Evolutionary conservation across 768 basidiomycete species (phyloP).

Genomic region (Podaxis sp.): DNA sequence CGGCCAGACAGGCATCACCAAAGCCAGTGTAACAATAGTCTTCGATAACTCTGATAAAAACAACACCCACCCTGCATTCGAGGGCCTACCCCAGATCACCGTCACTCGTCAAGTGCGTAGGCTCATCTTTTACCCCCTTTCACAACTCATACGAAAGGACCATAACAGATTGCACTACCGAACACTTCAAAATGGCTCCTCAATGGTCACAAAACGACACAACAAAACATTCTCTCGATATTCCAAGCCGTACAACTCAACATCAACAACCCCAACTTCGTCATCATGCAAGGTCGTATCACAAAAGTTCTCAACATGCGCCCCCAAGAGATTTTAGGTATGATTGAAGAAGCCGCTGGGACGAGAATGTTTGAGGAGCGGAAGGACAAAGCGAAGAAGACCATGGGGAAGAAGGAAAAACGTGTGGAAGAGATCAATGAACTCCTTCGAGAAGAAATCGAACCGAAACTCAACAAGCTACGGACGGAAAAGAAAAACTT

Average conservation of each 20-base stretch:
- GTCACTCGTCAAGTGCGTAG: conserved; percentile 89
- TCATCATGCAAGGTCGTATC: conserved; percentile 99
- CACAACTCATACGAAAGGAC: background rate
- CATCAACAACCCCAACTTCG: conserved; percentile 99
- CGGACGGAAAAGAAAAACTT: conserved; percentile 87
- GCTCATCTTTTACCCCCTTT: background rate
- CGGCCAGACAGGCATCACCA: conserved; percentile 94
- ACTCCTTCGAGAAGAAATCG: conserved; percentile 85
- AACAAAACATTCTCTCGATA: conserved; percentile 81
- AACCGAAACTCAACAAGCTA: conserved; percentile 89
- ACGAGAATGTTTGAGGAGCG: conserved; percentile 99
- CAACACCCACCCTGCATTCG: conserved; percentile 81
- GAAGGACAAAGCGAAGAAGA: conserved; percentile 94
- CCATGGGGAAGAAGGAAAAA: conserved; percentile 97
- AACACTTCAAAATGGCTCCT: conserved; percentile 93
- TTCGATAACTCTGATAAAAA: conserved; percentile 94
- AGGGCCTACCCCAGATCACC: conserved; percentile 84
- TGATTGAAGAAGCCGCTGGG: conserved; percentile 98
- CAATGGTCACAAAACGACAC: conserved; percentile 92
- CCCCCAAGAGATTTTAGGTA: conserved; percentile 94
- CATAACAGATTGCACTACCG: conserved; percentile 80
- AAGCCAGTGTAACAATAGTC: conserved; percentile 97
- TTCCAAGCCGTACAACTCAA: conserved; percentile 98
- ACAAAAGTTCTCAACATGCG: conserved; percentile 99
- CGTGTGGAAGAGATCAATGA: conserved; percentile 86